Evolutionary conservation across 305 asterid species (phyloP).

Genomic region (Fraxinus albicans): DNA sequence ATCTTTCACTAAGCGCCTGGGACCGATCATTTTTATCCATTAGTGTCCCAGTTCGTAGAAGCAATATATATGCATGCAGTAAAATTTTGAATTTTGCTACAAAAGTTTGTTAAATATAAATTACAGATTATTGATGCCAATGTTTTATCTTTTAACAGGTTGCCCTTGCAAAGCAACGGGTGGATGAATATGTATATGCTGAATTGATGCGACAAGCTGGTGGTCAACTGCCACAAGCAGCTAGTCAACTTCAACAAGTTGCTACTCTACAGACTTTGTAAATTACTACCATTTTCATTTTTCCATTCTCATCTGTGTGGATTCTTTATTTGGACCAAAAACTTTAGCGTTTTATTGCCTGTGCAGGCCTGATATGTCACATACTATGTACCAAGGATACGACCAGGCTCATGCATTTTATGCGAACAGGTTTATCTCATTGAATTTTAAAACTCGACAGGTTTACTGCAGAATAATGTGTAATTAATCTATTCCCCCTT

Average conservation of each 20-base stretch:
- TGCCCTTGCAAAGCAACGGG: conserved; percentile 78
- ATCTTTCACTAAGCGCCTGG: background rate
- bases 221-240: conserved; percentile 38
- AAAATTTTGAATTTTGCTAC: background rate
- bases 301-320: background rate
- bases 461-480: background rate
- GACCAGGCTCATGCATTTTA: conserved; percentile 54
- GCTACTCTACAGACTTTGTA: conserved; percentile 40
- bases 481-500: background rate
- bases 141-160: conserved; percentile 38
- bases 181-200: conserved; percentile 83
- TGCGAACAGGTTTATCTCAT: conserved; percentile 43
- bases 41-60: background rate
- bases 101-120: background rate
- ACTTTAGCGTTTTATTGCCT: conserved; percentile 7
- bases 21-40: background rate
- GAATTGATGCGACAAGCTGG: conserved; percentile 74
- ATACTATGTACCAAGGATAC: conserved; percentile 55
- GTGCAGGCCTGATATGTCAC: conserved; percentile 48
- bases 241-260: conserved; percentile 29
- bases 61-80: background rate
- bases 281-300: background rate
- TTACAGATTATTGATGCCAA: conserved; percentile 3
- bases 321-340: background rate
- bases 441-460: background rate